phyloP scores from a whole-genome alignment of 495 filamentous ascomycete genomes.

The Aspergillus bertholletiae region DNA sequence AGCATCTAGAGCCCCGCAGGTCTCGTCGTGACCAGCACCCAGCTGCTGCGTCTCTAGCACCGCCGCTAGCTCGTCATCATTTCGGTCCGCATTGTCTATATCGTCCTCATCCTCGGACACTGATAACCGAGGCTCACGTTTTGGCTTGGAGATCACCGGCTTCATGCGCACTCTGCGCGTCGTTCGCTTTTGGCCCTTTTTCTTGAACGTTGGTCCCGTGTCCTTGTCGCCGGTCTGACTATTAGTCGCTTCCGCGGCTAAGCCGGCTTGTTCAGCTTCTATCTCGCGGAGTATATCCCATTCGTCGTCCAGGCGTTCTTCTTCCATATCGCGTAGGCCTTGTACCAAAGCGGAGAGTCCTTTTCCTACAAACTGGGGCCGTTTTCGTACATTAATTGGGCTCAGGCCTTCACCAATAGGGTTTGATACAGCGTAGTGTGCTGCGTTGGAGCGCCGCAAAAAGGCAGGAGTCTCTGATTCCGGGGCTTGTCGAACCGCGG shows the following conservation, averaged over 20 bases:
- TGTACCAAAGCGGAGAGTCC: constrained; percentile 78
- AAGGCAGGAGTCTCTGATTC: constrained; percentile 66
- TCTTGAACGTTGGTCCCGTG: constrained; percentile 70
- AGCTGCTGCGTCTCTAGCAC: constrained; percentile 34
- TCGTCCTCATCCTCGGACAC: constrained; percentile 22
- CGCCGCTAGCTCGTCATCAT: constrained; percentile 27
- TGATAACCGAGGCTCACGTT: constrained; percentile 20
- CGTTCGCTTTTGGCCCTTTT: constrained; percentile 87
- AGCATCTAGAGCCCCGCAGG: background rate
- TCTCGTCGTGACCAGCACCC: constrained; percentile 16
- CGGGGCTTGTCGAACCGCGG: constrained; percentile 11
- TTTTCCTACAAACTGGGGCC: constrained; percentile 62
- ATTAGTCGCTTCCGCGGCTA: constrained; percentile 55
- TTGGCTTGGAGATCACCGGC: constrained; percentile 42
- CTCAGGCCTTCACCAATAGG: constrained; percentile 20
- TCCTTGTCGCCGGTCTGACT: constrained; percentile 51
- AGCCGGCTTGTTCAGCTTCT: constrained; percentile 52
- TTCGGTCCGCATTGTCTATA: constrained; percentile 21
- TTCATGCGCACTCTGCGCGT: constrained; percentile 76
- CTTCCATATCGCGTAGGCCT: constrained; percentile 72
- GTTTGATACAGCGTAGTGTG: constrained; percentile 20
- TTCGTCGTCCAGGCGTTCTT: constrained; percentile 73
- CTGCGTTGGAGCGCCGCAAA: constrained; percentile 54
- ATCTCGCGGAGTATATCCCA: constrained; percentile 78
- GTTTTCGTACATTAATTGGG: constrained; percentile 51